A percentile compares a stretch with the other conserved stretches of the same genome.
phyloP scores from a whole-genome alignment of 202 grass and related monocot species.

The Musa balbisiana region DNA sequence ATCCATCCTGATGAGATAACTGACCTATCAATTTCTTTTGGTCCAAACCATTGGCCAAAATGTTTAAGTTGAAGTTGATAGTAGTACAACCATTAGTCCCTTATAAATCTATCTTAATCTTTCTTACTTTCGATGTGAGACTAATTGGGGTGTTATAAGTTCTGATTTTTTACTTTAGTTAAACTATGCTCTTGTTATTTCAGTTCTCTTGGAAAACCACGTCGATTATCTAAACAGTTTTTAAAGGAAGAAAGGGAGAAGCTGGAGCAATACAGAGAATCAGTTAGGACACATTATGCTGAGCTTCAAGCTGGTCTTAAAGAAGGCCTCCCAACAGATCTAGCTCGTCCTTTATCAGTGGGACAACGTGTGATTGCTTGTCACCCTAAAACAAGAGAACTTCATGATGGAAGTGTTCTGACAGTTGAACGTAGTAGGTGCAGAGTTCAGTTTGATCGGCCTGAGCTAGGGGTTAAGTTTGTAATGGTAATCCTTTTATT shows the following conservation, averaged over 20 bases:
- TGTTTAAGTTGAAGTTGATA: no score
- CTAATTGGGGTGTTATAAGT: no score
- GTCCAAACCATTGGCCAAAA: no score
- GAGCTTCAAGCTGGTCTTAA: conserved; percentile 71
- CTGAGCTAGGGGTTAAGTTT: conserved; percentile 79
- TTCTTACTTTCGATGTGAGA: no score
- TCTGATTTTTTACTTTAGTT: neutral
- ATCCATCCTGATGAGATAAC: no score
- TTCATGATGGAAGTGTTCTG: conserved; percentile 92
- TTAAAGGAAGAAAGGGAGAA: conserved; percentile 90
- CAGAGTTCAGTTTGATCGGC: conserved; percentile 86
- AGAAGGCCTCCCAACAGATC: conserved; percentile 85
- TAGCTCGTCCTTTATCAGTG: conserved; percentile 80
- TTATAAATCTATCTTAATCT: no score
- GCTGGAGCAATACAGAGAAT: conserved; percentile 74
- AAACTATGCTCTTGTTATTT: conserved; percentile 27
- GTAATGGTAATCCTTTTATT: conserved; percentile 55
- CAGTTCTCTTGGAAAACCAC: conserved; percentile 98
- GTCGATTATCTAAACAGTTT: conserved; percentile 82
- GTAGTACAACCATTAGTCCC: no score
- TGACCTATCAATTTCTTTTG: no score
- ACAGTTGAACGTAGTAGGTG: conserved; percentile 57
- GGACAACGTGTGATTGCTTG: conserved; percentile 87
- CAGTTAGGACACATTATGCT: conserved; percentile 84
- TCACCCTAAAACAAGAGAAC: conserved; percentile 95